phyloP scores from a whole-genome alignment of 2,329 filamentous ascomycete species.

The Aspergillus ustus region DNA sequence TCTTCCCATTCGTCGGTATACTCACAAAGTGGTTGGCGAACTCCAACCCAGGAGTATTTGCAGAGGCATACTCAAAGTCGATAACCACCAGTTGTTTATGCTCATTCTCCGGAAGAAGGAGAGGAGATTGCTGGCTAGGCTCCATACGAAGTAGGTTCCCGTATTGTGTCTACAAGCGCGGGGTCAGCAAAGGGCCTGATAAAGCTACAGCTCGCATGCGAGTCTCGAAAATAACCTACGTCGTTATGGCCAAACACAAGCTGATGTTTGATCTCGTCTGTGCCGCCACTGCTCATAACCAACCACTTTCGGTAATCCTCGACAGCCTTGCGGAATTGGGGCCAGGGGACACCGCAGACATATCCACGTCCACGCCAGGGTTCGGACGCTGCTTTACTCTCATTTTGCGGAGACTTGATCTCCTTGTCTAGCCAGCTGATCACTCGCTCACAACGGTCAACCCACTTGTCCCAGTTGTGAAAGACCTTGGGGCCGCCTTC shows the following conservation, averaged over 20 bases:
- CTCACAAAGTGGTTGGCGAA: slow-evolving; percentile 95
- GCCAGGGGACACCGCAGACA: slow-evolving; percentile 85
- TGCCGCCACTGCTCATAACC: slow-evolving; percentile 71
- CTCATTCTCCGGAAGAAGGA: slow-evolving; percentile 85
- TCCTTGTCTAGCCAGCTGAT: slow-evolving; percentile 61
- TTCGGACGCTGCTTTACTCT: slow-evolving; percentile 48
- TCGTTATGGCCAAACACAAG: slow-evolving; percentile 98
- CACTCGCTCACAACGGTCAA: slow-evolving; percentile 63
- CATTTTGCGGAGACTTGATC: slow-evolving; percentile 55
- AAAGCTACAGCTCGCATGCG: neutral
- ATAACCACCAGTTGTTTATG: slow-evolving; percentile 98
- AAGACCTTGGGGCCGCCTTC: slow-evolving; percentile 81
- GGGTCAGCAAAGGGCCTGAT: slow-evolving; percentile 22
- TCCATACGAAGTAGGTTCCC: slow-evolving; percentile 90
- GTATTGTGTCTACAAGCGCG: slow-evolving; percentile 78
- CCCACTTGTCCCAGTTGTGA: slow-evolving; percentile 95
- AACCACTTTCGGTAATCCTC: slow-evolving; percentile 78
- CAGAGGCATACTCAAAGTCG: slow-evolving; percentile 95
- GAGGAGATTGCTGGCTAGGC: slow-evolving; percentile 73
- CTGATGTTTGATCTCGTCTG: slow-evolving; percentile 68
- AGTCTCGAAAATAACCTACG: slow-evolving; percentile 58
- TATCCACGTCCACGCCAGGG: slow-evolving; percentile 73
- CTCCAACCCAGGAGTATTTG: slow-evolving; percentile 83
- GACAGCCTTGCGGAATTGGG: slow-evolving; percentile 73
- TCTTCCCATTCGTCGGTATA: slow-evolving; percentile 4